Conservation (phyloP, 2,329 filamentous ascomycete species). For the Chaetomium globosum region DNA sequence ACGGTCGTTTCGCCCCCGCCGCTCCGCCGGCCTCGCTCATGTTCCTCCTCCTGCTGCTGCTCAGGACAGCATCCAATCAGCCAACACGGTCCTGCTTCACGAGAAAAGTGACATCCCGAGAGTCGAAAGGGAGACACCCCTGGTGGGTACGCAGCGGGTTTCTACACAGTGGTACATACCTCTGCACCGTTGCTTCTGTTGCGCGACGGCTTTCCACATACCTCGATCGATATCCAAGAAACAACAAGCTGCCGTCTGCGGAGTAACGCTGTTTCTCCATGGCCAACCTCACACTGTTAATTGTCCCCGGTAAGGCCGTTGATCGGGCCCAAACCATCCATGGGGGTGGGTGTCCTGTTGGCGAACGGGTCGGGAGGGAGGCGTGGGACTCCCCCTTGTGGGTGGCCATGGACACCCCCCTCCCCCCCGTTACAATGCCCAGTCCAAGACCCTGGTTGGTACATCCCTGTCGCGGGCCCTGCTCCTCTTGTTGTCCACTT, state of each 20-base stretch:
- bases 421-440: slow-evolving; percentile 14
- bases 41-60: slow-evolving; percentile 19
- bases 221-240: neutral
- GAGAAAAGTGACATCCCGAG: neutral
- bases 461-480: slow-evolving; percentile 25
- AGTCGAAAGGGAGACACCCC: neutral
- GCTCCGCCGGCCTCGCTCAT: slow-evolving; percentile 28
- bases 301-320: slow-evolving; percentile 34
- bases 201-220: neutral
- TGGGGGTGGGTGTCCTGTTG: slow-evolving; percentile 9
- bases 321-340: slow-evolving; percentile 20
- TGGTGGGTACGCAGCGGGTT: neutral
- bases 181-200: neutral
- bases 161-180: neutral
- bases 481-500: slow-evolving; percentile 27
- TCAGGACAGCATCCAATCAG: slow-evolving; percentile 23
- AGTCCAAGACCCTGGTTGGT: slow-evolving; percentile 23
- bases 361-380: neutral
- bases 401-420: slow-evolving; percentile 15
- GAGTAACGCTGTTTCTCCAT: slow-evolving; percentile 23
- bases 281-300: neutral
- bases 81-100: neutral
- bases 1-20: slow-evolving; percentile 34
- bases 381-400: slow-evolving; percentile 17
- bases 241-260: slow-evolving; percentile 13